Evolutionary conservation across 805 yeast genomes (phyloP).

Genomic region (Yamadazyma phyllophila): DNA sequence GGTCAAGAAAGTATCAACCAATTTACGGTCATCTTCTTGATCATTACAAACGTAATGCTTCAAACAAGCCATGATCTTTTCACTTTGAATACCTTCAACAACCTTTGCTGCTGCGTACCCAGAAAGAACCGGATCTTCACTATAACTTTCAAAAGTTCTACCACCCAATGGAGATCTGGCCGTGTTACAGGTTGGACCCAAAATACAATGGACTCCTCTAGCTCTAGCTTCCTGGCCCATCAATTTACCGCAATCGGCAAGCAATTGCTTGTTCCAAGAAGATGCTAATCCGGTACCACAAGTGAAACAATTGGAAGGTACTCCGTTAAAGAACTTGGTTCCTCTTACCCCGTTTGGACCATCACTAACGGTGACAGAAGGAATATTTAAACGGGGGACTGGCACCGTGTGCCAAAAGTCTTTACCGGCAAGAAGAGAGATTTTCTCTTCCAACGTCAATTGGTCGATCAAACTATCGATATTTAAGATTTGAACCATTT

Average conservation of each 20-base stretch:
- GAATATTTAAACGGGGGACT: slow-evolving; percentile 41
- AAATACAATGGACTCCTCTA: slow-evolving; percentile 46
- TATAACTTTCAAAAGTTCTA: slow-evolving; percentile 59
- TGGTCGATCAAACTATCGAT: slow-evolving; percentile 28
- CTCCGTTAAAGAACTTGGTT: slow-evolving; percentile 49
- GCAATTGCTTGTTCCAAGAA: slow-evolving; percentile 51
- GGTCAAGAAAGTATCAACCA: slow-evolving; percentile 48
- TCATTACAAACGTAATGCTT: slow-evolving; percentile 67
- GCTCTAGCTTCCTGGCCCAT: slow-evolving; percentile 55
- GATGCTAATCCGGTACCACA: slow-evolving; percentile 61
- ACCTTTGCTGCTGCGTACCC: slow-evolving; percentile 49
- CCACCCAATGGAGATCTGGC: slow-evolving; percentile 61
- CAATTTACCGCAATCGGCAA: slow-evolving; percentile 47
- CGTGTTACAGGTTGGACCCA: slow-evolving; percentile 47
- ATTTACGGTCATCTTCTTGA: slow-evolving; percentile 53
- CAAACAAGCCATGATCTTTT: slow-evolving; percentile 52
- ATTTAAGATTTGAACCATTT: slow-evolving; percentile 19
- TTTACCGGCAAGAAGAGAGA: slow-evolving; percentile 35
- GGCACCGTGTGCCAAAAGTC: slow-evolving; percentile 53
- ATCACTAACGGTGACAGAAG: slow-evolving; percentile 49
- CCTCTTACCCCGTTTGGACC: slow-evolving; percentile 70
- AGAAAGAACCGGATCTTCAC: slow-evolving; percentile 56
- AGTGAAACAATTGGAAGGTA: slow-evolving; percentile 58
- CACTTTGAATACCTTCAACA: slow-evolving; percentile 53
- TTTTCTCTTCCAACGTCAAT: slow-evolving; percentile 34